Base-by-base conservation (phyloP, 345 rosid species). In the Stellera chamaejasme region DNA sequence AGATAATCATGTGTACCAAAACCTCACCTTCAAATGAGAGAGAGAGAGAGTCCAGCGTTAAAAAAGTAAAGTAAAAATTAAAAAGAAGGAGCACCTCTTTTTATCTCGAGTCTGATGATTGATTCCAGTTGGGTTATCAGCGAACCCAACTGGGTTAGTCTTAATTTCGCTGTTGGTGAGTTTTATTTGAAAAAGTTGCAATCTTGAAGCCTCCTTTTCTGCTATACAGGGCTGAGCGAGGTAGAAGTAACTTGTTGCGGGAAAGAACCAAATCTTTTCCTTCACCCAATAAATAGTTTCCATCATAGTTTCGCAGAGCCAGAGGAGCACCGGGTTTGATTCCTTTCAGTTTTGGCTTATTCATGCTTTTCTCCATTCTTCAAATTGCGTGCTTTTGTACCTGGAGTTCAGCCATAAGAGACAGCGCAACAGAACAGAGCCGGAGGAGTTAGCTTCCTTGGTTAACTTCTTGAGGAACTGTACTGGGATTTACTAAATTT, bases 1-100 rank as follows among this genome's bases (percentile, higher is more conserved):
- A 86, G 88, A 73, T 78, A 84, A 86, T 90, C 73, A 86, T 86
- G 72, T 65, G 52, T 57, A 66, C 74, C 62, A 71, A 62, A 73
- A 60, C 65, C 71, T 70, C 68, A 63, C 69, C 41, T 66, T 67
- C 56, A 77, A 54, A 55, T 60, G 64, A 60, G 66, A 58, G 57
- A 41, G 43, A 59, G 69, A 36, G 61, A 41, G 51, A 43, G 48
- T 36, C 14, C 41, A 8, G n/a, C 23, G 55, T 32, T 32, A 32
- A 32, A 19, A 32, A 32, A 32, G 45, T 27, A 50, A 55, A 43
- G 64, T 52, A 45, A 41, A 51, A 64, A 58, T 10, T 39, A 41
- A 11, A n/a, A 43, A 58, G 46, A 43, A 51, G 70, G 55, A 64
- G 65, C 58, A 16, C 13, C 16, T 44, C 50, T 61, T 45, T 61